Evolutionary conservation across 139 green algal species (phyloP).

Genomic region (Chlorella sp.): DNA sequence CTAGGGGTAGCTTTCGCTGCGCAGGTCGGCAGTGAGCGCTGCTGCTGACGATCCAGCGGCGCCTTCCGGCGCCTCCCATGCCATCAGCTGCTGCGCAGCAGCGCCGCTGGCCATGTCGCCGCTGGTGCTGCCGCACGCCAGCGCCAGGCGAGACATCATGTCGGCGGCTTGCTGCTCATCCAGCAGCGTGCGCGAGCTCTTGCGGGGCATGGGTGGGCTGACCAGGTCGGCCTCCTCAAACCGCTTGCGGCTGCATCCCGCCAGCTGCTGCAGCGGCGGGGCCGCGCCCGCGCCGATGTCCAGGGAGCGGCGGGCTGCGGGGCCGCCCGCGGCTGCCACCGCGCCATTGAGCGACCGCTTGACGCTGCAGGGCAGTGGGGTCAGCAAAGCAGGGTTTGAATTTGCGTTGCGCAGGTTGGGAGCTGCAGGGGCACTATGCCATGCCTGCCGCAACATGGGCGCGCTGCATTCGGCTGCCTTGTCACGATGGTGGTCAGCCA

Average conservation of each 20-base stretch:
- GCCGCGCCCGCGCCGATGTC: neutral
- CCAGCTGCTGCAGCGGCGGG: neutral
- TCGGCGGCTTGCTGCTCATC: constrained; percentile 27
- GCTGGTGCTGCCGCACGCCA: neutral
- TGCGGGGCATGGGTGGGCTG: constrained; percentile 34
- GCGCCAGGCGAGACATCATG: constrained; percentile 29
- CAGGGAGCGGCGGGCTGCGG: neutral
- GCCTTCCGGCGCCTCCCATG: neutral
- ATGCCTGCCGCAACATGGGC: too few species aligned
- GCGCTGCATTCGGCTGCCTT: too few species aligned
- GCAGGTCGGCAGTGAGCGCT: too few species aligned
- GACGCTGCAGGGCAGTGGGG: constrained; percentile 31
- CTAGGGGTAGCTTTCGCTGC: too few species aligned
- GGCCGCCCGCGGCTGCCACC: constrained; percentile 14
- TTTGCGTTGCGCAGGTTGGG: too few species aligned
- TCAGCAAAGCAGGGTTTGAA: too few species aligned
- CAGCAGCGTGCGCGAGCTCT: constrained; percentile 33
- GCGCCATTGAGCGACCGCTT: constrained; percentile 34
- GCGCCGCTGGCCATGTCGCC: neutral
- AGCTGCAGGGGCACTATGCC: too few species aligned
- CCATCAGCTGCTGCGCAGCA: neutral
- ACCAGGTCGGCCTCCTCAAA: constrained; percentile 15
- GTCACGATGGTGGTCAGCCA: neutral
- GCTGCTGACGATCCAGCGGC: too few species aligned
- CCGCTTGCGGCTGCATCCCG: constrained; percentile 35